Base-by-base conservation (phyloP, 129 eudicot species). In the Scalesia atractyloides region DNA sequence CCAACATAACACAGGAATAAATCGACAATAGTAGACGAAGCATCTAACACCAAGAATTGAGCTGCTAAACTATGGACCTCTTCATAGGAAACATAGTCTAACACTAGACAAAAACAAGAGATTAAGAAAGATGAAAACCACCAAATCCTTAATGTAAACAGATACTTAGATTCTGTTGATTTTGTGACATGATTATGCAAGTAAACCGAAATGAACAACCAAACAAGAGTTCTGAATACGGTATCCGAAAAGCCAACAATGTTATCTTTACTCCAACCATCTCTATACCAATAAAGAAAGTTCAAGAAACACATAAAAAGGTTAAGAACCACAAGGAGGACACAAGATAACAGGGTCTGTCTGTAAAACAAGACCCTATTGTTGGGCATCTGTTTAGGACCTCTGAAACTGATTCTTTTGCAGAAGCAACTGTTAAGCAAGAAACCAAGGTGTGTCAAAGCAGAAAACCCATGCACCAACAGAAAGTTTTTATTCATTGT, bases 221-320 rank as follows among this genome's bases (percentile, higher is more conserved):
- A 88, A 64, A 87, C 76, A 49, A 88, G 22, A n/a, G 83, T 47
- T 73, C 83, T 72, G 0, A 82, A 47, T 34, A 65, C 48, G 14
- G 85, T 76, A 81, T 84, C 89, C 36, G 53, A 39, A 36, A 84
- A 49, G 24, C 79, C 57, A 2, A 75, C 43, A 37, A 81, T 73
- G 66, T 75, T 86, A 68, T 82, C 97, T 63, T 86, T 80, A 39
- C 81, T 70, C 90, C 84, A 82, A 64, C 88, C 92, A 86, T 22
- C 78, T 63, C 30, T 70, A 73, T 70, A 79, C 92, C 84, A 91
- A 72, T 74, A 82, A 22, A 86, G 78, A 47, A 73, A 74, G 75
- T 76, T 69, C 66, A 83, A 80, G 11, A 83, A 79, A 79, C 87
- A 86, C 33, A 84, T 37, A 60, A 64, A 72, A 19, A 91, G 75